Evolutionary conservation across 768 basidiomycete genomes (phyloP).

Genomic region (Mycena metata): DNA sequence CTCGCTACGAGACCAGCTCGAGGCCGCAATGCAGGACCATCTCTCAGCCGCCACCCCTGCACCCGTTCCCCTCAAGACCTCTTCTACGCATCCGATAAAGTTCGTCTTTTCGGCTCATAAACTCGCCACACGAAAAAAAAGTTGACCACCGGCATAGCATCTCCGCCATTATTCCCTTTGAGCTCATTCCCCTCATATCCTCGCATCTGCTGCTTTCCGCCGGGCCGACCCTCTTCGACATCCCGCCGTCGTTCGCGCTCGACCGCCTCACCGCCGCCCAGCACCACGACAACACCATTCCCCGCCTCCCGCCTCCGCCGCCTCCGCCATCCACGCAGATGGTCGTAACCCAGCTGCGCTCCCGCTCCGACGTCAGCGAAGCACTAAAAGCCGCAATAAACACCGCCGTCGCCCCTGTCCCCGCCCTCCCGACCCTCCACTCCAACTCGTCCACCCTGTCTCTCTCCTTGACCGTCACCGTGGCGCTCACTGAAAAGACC

Average conservation of each 20-base stretch:
- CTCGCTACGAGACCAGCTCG: constrained; percentile 57
- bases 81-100: constrained; percentile 88
- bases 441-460: constrained; percentile 25
- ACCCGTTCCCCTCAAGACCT: constrained; percentile 69
- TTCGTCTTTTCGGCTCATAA: constrained; percentile 51
- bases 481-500: constrained; percentile 32
- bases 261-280: constrained; percentile 51
- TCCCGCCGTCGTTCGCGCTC: constrained; percentile 60
- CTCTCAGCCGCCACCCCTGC: constrained; percentile 24
- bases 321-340: constrained; percentile 34
- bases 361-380: constrained; percentile 46
- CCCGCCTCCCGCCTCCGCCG: constrained; percentile 39
- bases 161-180: constrained; percentile 72
- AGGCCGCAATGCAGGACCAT: constrained; percentile 66
- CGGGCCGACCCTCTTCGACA: constrained; percentile 60
- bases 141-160: constrained; percentile 56
- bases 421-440: constrained; percentile 23
- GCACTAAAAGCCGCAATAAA: constrained; percentile 57
- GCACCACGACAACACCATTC: constrained; percentile 34
- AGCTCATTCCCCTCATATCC: constrained; percentile 67
- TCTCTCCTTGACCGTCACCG: constrained; percentile 29
- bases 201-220: constrained; percentile 55
- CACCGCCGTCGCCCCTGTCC: constrained; percentile 42
- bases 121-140: not conserved
- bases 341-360: constrained; percentile 37